These are phyloP conservation scores for rapeseed (Brassica napus) DNA, from an alignment of 345 rosid genomes.

Conservation along the genomic window Da-Ae NC_063452.1:23606001-23606500, in stretches of 20 bases:
- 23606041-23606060: constrained; percentile 74
- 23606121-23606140: constrained; percentile 6
- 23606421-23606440: constrained; percentile 72
- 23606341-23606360: constrained; percentile 65
- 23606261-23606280: constrained; percentile 79
- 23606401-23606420: constrained; percentile 26
- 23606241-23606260: constrained; percentile 94
- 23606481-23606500: constrained; percentile 58
- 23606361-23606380: constrained; percentile 8
- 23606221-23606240: constrained; percentile 97
- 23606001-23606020: constrained; percentile 68
- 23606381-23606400: constrained; percentile 31
- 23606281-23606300: constrained; percentile 94
- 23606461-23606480: constrained; percentile 60
- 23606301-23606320: constrained; percentile 98
- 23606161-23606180: constrained; percentile 31
- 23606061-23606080: constrained; percentile 71
- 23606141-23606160: neutral
- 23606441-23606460: constrained; percentile 59
- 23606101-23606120: constrained; percentile 1
- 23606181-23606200: constrained; percentile 35
- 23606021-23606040: constrained; percentile 79
- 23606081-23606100: constrained; percentile 73
- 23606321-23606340: constrained; percentile 90
- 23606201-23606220: constrained; percentile 63